Base-by-base conservation (phyloP, 495 filamentous ascomycete species). In the Pseudevernia furfuracea region DNA sequence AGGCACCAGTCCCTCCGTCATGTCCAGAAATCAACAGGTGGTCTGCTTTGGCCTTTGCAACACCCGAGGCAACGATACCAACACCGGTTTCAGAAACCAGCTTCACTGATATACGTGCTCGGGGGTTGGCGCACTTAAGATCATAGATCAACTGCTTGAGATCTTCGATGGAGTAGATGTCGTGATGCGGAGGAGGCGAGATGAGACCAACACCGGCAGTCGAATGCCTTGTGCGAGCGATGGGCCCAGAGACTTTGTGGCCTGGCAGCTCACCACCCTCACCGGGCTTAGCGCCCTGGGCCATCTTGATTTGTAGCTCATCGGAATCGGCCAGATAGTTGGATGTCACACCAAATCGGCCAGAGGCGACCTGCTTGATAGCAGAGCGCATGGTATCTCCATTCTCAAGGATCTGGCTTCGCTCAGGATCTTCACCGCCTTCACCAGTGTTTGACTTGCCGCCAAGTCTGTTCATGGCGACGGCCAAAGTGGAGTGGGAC, bases 231-330 rank as follows among this genome's bases (percentile, higher is more conserved):
- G 94, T 99, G 68, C 88, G 89, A 64, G 92, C 94, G 72, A 99
- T 99, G 37, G 95, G 89, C 68, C 91, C 90, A 34, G 96, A 95
- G 10, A 99, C 95, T 79, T 99, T 99, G 80, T 97, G 92, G 37
- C 94, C 94, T 39, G 94, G 94, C 67, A 99, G 85, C 74, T 99
- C 94, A 82, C 94, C 94, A 80, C 94, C 94, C 76, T 99, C 94
- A 72, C 94, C 94, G 67, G 94, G 94, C 83, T 99, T 99, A 60
- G 94, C 94, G 71, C 94, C 94, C 78, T 99, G 94, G 14, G 94
- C 94, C 94, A 99, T 99, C 83, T 99, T 99, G 82, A 99, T 99
- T 79, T 99, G 94, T 43, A 99, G 80, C 78, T 99, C 93, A 74
- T 99, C 94, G 19, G 94, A 90, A 74, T 99, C 94, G 48, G 94